phyloP scores from a whole-genome alignment of 306 rosid genomes.

The Cicer yamashitae region DNA sequence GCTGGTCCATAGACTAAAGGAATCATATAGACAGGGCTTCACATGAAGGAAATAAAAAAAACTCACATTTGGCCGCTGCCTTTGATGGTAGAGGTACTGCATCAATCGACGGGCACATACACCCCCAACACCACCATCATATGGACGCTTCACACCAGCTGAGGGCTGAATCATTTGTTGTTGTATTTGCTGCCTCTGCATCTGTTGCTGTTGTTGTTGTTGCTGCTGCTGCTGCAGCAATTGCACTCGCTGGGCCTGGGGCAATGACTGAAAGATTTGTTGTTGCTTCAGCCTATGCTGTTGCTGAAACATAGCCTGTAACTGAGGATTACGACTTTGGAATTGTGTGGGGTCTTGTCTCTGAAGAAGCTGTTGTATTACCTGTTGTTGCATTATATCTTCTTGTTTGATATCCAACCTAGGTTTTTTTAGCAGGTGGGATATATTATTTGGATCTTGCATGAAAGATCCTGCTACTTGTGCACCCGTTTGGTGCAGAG shows the following conservation, averaged over 20 bases:
- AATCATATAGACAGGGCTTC: not conserved
- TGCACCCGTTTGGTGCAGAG: slow-evolving; percentile 62
- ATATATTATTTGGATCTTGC: slow-evolving; percentile 73
- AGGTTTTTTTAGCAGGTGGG: slow-evolving; percentile 77
- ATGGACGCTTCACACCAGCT: slow-evolving; percentile 72
- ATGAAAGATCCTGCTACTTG: slow-evolving; percentile 68
- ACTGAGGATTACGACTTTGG: slow-evolving; percentile 76
- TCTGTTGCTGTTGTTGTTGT: slow-evolving; percentile 64
- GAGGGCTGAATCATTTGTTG: slow-evolving; percentile 78
- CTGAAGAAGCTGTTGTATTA: slow-evolving; percentile 81
- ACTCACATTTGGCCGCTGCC: slow-evolving; percentile 84
- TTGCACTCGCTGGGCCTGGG: slow-evolving; percentile 80
- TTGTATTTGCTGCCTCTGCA: slow-evolving; percentile 89
- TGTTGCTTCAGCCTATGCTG: slow-evolving; percentile 71
- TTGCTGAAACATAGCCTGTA: slow-evolving; percentile 83
- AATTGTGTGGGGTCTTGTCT: slow-evolving; percentile 82
- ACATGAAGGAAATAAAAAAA: slow-evolving; percentile 32
- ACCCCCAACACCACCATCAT: slow-evolving; percentile 80
- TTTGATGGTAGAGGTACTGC: slow-evolving; percentile 96
- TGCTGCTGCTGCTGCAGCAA: slow-evolving; percentile 52
- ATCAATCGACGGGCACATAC: slow-evolving; percentile 94
- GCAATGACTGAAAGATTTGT: slow-evolving; percentile 83
- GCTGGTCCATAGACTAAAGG: slow-evolving; percentile 14
- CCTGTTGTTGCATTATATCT: slow-evolving; percentile 80
- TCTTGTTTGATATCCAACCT: slow-evolving; percentile 86